Evolutionary conservation across 2,329 filamentous ascomycete species (phyloP), one percentile per base, ranked within the genome.

Genomic region (Cadophora sp.): DNA sequence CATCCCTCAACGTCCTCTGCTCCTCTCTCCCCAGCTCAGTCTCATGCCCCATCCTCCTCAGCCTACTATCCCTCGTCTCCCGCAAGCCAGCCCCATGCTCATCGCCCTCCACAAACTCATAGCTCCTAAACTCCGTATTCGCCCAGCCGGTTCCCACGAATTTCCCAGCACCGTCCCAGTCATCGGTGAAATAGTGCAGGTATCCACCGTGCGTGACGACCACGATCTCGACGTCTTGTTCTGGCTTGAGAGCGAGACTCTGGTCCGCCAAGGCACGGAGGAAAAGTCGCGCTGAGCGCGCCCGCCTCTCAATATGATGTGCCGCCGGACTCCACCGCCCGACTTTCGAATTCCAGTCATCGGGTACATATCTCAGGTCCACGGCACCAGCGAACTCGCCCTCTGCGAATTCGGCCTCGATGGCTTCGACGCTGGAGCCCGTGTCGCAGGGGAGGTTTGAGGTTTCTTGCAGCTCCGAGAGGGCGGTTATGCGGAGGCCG

Each of bases 171-270:
- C 89, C 91, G 64, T 88, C 83, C 88, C 90, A 97, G 75, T 97
- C 93, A 73, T 94, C 87, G 0, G 92, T 96, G 71, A 97, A 81
- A 75, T 93, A 97, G 78, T 97, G 94, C 74, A 97, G 78, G 73
- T 94, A 92, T 0, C 91, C 92, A 1, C 94, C 94, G 75, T 97
- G 94, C 3, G 92, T 91, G 8, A 97, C 92, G 1, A 94, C 84
- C 0, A 91, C 88, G 31, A 97, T 86, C 73, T 95, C 86, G 3
- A 81, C 83, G 74, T 92, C 89, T 73, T 75, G 11, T 71, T 53
- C 51, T 75, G 73, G 80, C 81, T 67, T 37, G 1, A 16, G 3
- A 12, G 31, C 31, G 12, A 27, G 51, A 22, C 31, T 55, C 22
- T 43, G 19, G 1, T 55, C 6, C 1, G 65, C 75, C 3, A 85